phyloP scores from a whole-genome alignment of 768 basidiomycete genomes.

The Lactarius trivialis region DNA sequence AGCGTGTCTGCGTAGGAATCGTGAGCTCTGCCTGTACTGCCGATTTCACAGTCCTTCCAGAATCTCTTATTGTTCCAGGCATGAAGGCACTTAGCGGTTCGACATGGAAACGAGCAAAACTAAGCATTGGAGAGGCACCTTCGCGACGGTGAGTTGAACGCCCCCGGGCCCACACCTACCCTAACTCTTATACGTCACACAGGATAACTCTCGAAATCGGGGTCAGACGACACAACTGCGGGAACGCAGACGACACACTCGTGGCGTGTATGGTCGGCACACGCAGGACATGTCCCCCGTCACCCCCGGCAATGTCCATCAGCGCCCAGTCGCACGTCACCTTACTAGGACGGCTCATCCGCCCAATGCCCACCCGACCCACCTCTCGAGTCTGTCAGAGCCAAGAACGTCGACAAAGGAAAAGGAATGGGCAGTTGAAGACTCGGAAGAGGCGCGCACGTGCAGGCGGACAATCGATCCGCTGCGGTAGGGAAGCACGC shows the following conservation, averaged over 20 bases:
- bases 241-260: slow-evolving; percentile 37
- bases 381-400: slow-evolving; percentile 12
- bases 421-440: no score
- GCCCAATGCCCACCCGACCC: slow-evolving; percentile 52
- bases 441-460: no score
- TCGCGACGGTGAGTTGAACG: slow-evolving; percentile 46
- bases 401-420: slow-evolving; percentile 23
- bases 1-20: slow-evolving; percentile 78
- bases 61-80: slow-evolving; percentile 37
- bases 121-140: slow-evolving; percentile 79
- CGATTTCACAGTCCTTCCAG: slow-evolving; percentile 65
- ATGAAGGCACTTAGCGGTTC: slow-evolving; percentile 72
- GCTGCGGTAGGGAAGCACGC: slow-evolving; percentile 60
- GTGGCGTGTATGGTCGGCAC: slow-evolving; percentile 36
- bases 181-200: slow-evolving; percentile 8
- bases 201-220: slow-evolving; percentile 36
- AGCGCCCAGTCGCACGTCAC: slow-evolving; percentile 66
- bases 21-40: slow-evolving; percentile 68
- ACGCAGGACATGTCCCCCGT: slow-evolving; percentile 59
- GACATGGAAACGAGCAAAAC: slow-evolving; percentile 82
- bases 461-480: no score
- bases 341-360: slow-evolving; percentile 54
- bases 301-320: slow-evolving; percentile 50
- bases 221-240: slow-evolving; percentile 30
- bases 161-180: background rate